Conservation (phyloP, 805 yeast genomes). For the Candida nonsorbophila region DNA sequence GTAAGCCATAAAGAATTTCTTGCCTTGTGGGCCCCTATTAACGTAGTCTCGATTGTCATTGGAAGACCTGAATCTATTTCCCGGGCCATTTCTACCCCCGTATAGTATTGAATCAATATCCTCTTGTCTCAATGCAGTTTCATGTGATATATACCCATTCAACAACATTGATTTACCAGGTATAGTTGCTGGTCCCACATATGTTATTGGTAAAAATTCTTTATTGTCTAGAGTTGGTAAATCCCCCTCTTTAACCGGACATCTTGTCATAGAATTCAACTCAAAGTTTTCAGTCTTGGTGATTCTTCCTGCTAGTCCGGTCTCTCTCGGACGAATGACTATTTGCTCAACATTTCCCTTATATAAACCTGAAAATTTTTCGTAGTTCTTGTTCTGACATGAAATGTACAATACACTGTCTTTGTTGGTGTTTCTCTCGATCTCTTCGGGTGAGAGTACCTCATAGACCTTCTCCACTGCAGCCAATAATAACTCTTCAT, state of each 20-base stretch:
- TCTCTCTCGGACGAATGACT: slow-evolving; percentile 42
- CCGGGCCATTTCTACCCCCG: slow-evolving; percentile 31
- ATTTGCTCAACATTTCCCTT: slow-evolving; percentile 34
- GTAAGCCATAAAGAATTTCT: slow-evolving; percentile 22
- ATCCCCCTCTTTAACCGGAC: slow-evolving; percentile 44
- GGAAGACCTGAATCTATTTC: slow-evolving; percentile 27
- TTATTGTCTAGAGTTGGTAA: slow-evolving; percentile 40
- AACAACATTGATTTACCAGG: slow-evolving; percentile 78
- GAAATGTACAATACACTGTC: slow-evolving; percentile 69
- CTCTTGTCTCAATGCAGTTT: slow-evolving; percentile 55
- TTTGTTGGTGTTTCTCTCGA: slow-evolving; percentile 61
- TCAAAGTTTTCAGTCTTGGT: slow-evolving; percentile 28
- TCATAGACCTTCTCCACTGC: slow-evolving; percentile 65
- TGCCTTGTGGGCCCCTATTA: slow-evolving; percentile 37
- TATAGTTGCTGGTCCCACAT: slow-evolving; percentile 54
- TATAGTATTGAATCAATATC: slow-evolving; percentile 61
- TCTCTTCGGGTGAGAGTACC: slow-evolving; percentile 61
- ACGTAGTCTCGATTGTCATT: slow-evolving; percentile 30
- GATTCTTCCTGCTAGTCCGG: slow-evolving; percentile 59
- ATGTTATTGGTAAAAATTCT: slow-evolving; percentile 42
- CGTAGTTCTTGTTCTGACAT: slow-evolving; percentile 49
- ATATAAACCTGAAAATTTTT: slow-evolving; percentile 28
- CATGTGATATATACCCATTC: slow-evolving; percentile 68
- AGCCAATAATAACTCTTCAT: slow-evolving; percentile 64
- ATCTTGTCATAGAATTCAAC: slow-evolving; percentile 28